phyloP scores from a whole-genome alignment of 202 grass and related monocot genomes.

The Elaeis oleifera region DNA sequence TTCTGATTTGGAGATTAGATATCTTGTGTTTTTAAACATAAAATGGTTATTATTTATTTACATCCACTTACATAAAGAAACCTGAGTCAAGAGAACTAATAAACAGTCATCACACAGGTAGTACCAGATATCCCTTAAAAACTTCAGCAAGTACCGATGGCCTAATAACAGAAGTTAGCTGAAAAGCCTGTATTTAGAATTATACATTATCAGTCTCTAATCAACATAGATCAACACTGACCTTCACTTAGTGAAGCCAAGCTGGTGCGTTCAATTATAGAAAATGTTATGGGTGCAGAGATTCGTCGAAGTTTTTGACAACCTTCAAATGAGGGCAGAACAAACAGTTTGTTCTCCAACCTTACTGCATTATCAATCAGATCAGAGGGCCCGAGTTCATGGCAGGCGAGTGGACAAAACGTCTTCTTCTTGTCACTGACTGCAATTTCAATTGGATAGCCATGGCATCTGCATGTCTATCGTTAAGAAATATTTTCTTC shows the following conservation, averaged over 20 bases:
- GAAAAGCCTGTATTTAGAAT: too few species aligned
- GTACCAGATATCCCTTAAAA: too few species aligned
- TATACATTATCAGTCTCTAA: too few species aligned
- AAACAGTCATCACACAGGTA: too few species aligned
- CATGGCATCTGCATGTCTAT: constrained; percentile 90
- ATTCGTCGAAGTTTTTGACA: constrained; percentile 26
- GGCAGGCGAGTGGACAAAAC: constrained; percentile 43
- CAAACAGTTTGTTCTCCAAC: constrained; percentile 65
- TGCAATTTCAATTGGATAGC: constrained; percentile 35
- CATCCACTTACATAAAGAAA: too few species aligned
- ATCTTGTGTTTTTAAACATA: too few species aligned
- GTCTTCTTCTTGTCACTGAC: constrained; percentile 29
- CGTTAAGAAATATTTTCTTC: constrained; percentile 19
- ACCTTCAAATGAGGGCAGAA: constrained; percentile 53
- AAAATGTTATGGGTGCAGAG: constrained; percentile 48
- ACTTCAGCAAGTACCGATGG: too few species aligned
- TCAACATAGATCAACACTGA: constrained; percentile 21
- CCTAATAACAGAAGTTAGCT: too few species aligned
- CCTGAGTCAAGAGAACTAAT: too few species aligned
- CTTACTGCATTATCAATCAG: constrained; percentile 68
- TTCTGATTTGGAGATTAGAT: too few species aligned
- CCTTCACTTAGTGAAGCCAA: constrained; percentile 81
- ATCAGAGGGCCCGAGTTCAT: constrained; percentile 57
- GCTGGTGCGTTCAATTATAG: constrained; percentile 61
- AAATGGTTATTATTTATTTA: too few species aligned